Evolutionary conservation across 352 stramenopile species (phyloP), one percentile per base, ranked within the genome.

Genomic region (Phytophthora chlamydospora): DNA sequence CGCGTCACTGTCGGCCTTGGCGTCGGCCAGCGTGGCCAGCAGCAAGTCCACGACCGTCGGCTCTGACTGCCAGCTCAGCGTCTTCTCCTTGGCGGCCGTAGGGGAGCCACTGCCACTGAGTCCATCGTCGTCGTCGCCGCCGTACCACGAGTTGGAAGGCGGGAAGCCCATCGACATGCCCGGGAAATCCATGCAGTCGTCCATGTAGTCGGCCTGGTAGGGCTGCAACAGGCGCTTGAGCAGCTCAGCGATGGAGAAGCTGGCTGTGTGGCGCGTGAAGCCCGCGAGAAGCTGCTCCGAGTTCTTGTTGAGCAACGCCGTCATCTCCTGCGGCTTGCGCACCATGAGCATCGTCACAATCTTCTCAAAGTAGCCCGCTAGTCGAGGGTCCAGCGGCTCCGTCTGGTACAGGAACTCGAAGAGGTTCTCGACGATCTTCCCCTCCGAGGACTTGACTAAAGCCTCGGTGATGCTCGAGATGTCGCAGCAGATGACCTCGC

Each of bases 321-420:
- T 95, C 84, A 95, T 93, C 58, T 93, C 84, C 51, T 92, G 79
- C 33, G 86, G 83, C 67, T 93, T 93, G 60, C 86, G 84, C 46
- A 93, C 84, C 86, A 95, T 95, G 52, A 95, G 77, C 80, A 95
- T 90, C 10, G 81, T 91, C 62, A 93, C 76, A 58, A 95, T 88
- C 75, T 98, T 99, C 57, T 99, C 97, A 83, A 99, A 98, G 80
- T 99, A 99, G 32, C 97, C 97, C 0, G 96, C 94, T 8, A 98
- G 78, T 36, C 97, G 93, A 44, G 97, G 80, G 69, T 99, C 96
- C 21, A 99, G 67, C n/a, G 78, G 48, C 27, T 70, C 49, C 14
- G 80, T 73, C 46, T 95, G 71, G 64, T 93, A 84, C 10, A 99
- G 71, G 11, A 98, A 89, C 46, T 83, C 83, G 66, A 99, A 98